Conservation (phyloP, 1,284 basidiomycete genomes). For the Cryptococcus neoformans region DNA sequence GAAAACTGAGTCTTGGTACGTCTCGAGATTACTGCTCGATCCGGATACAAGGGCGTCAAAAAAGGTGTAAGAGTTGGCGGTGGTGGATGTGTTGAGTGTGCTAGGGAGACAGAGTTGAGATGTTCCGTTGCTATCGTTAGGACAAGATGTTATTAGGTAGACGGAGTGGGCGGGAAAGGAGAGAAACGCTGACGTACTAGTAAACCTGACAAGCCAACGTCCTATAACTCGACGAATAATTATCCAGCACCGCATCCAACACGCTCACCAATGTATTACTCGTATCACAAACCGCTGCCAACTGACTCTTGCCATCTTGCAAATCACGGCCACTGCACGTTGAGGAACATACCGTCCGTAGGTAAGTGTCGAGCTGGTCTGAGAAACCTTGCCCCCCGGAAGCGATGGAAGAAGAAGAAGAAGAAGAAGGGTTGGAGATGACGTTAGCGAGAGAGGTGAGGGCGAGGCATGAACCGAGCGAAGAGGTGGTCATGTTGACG, state of each 20-base stretch:
- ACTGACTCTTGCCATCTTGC: slow-evolving; percentile 14
- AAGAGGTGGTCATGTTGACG: slow-evolving; percentile 34
- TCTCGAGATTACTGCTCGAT: slow-evolving; percentile 11
- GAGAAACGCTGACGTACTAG: slow-evolving; percentile 20
- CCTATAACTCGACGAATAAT: slow-evolving; percentile 29
- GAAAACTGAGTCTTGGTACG: slow-evolving; percentile 28
- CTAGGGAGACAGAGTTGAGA: slow-evolving; percentile 24
- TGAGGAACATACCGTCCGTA: slow-evolving; percentile 19
- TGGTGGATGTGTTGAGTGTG: slow-evolving; percentile 16
- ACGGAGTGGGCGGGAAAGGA: neutral
- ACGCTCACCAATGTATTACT: slow-evolving; percentile 17
- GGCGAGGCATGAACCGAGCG: slow-evolving; percentile 31
- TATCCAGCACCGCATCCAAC: slow-evolving; percentile 22
- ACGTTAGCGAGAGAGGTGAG: slow-evolving; percentile 23
- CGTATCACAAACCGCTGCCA: slow-evolving; percentile 17
- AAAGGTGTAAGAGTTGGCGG: slow-evolving; percentile 27
- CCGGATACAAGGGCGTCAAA: slow-evolving; percentile 33
- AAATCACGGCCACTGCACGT: slow-evolving; percentile 22
- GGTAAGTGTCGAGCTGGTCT: slow-evolving; percentile 23
- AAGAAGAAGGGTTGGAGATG: slow-evolving; percentile 14
- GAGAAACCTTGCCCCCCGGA: slow-evolving; percentile 14
- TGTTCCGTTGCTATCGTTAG: slow-evolving; percentile 39
- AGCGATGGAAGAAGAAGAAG: neutral
- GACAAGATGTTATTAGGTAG: neutral
- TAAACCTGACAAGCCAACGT: slow-evolving; percentile 36